Evolutionary conservation across 352 stramenopile species (phyloP).

Genomic region (Halophytophthora polymorphica): DNA sequence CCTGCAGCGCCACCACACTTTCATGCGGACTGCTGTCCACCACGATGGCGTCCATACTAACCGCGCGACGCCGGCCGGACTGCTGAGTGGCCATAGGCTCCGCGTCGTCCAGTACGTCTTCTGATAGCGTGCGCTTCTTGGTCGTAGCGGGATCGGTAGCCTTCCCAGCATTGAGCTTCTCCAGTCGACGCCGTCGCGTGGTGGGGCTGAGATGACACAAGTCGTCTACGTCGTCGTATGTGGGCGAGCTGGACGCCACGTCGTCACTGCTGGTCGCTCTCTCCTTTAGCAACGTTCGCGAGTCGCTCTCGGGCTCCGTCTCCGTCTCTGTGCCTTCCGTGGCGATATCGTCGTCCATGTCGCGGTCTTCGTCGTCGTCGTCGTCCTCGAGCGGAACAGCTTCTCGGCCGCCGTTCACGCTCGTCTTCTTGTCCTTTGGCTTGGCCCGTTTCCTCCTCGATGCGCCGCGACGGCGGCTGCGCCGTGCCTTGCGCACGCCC

Average conservation of each 20-base stretch:
- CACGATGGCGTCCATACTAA: constrained; percentile 31
- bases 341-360: constrained; percentile 16
- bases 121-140: background rate
- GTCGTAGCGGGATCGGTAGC: background rate
- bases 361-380: constrained; percentile 8
- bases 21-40: constrained; percentile 49
- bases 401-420: constrained; percentile 7
- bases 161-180: constrained; percentile 9
- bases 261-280: constrained; percentile 7
- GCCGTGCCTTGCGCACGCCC: constrained; percentile 49
- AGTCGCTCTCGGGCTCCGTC: constrained; percentile 32
- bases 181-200: constrained; percentile 19
- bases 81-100: background rate
- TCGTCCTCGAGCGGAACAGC: background rate
- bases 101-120: background rate
- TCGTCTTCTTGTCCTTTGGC: constrained; percentile 14
- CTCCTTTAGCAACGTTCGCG: constrained; percentile 14
- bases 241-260: constrained; percentile 2
- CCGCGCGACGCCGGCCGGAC: constrained; percentile 5
- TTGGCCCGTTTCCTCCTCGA: constrained; percentile 11
- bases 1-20: constrained; percentile 49
- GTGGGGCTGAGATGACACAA: constrained; percentile 11
- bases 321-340: constrained; percentile 37
- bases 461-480: constrained; percentile 16
- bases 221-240: constrained; percentile 17